A percentile compares a stretch with the other conserved stretches of the same genome.
Conservation (phyloP, 2,329 filamentous ascomycete genomes). For the Fusarium nisikadoi region DNA sequence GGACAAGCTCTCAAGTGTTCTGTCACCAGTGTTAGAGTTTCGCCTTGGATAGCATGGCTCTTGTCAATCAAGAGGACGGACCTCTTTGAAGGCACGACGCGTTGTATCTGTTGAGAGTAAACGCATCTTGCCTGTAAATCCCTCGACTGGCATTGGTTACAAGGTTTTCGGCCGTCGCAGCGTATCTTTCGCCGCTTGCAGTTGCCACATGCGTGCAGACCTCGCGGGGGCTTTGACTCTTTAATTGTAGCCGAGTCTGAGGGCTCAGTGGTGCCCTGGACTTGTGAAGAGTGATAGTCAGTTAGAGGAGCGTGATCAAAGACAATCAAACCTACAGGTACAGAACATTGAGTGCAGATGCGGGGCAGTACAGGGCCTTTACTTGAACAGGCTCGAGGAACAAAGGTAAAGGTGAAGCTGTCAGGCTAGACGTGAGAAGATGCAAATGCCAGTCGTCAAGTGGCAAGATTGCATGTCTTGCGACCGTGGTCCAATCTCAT, state of each 20-base stretch:
- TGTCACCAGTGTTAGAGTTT: neutral
- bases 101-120: neutral
- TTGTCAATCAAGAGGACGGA: neutral
- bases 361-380: neutral
- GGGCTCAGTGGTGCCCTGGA: neutral
- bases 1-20: neutral
- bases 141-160: neutral
- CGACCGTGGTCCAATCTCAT: neutral
- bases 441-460: neutral
- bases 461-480: neutral
- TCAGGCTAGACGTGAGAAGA: neutral
- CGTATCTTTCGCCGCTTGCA: conserved; percentile 7
- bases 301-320: neutral
- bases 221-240: neutral
- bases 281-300: neutral
- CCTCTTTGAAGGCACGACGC: neutral
- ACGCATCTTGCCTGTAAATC: neutral
- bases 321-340: neutral
- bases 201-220: neutral
- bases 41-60: neutral
- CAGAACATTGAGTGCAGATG: neutral
- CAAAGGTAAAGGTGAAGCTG: neutral
- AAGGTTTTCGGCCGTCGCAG: conserved; percentile 6
- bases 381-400: neutral
- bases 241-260: neutral